These are phyloP conservation scores for Marasmius sp. DNA, from an alignment of 1,284 basidiomycete genomes.

Conservation along the genomic window DNA sequence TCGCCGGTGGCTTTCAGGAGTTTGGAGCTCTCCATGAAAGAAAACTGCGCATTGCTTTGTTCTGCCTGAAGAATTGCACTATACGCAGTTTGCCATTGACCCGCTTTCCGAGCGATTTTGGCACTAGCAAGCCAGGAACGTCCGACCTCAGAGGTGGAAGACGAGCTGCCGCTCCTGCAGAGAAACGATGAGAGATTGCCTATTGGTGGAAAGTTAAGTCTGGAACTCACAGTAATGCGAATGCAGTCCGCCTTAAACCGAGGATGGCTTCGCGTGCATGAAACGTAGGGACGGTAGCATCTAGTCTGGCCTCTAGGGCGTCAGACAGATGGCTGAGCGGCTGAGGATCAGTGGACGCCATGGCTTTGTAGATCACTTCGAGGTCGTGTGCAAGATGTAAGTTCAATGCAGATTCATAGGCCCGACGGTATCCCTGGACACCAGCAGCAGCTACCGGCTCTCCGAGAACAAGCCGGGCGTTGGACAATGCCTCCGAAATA, in stretches of 20 bases:
- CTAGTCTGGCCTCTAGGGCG: slow-evolving; percentile 63
- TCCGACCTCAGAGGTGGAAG: slow-evolving; percentile 58
- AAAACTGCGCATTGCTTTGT: slow-evolving; percentile 73
- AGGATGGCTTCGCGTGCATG: slow-evolving; percentile 89
- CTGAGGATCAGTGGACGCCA: slow-evolving; percentile 32
- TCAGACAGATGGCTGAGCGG: slow-evolving; percentile 43
- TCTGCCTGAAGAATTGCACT: slow-evolving; percentile 92
- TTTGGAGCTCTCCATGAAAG: slow-evolving; percentile 92
- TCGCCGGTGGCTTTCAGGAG: slow-evolving; percentile 82
- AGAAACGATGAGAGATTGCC: background rate
- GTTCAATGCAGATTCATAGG: slow-evolving; percentile 86
- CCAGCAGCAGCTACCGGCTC: slow-evolving; percentile 81
- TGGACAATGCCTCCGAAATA: slow-evolving; percentile 54
- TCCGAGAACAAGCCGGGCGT: slow-evolving; percentile 80
- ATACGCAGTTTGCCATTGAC: slow-evolving; percentile 96
- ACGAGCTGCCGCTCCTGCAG: slow-evolving; percentile 1
- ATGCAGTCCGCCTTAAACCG: slow-evolving; percentile 87
- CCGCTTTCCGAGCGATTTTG: slow-evolving; percentile 93
- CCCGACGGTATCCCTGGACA: slow-evolving; percentile 77
- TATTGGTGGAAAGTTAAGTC: slow-evolving; percentile 1
- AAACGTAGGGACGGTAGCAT: slow-evolving; percentile 87
- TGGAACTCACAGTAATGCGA: slow-evolving; percentile 64
- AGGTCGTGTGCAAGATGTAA: slow-evolving; percentile 91
- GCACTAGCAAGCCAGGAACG: slow-evolving; percentile 90
- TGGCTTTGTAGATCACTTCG: slow-evolving; percentile 68